Evolutionary conservation across 768 basidiomycete species (phyloP).

Genomic region (Mycena sanguinolenta): DNA sequence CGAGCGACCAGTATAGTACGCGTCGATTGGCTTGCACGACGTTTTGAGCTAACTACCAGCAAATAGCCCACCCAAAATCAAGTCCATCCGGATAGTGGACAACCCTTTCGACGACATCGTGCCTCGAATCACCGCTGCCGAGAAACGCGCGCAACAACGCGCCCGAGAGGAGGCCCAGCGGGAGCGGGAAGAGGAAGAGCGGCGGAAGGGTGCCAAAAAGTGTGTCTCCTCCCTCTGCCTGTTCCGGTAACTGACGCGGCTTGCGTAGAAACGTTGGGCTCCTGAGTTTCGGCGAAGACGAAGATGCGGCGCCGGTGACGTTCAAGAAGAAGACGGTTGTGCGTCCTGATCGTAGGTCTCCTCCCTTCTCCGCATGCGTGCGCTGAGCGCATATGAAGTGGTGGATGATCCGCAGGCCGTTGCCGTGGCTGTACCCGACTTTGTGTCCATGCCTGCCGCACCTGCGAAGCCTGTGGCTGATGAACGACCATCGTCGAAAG

Average conservation of each 20-base stretch:
- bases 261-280: slow-evolving; percentile 84
- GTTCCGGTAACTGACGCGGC: not conserved
- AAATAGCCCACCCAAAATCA: slow-evolving; percentile 93
- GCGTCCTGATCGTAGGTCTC: slow-evolving; percentile 82
- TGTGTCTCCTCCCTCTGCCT: slow-evolving; percentile 50
- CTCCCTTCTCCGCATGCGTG: not conserved
- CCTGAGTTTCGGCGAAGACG: slow-evolving; percentile 87
- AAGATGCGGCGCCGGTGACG: slow-evolving; percentile 64
- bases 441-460: slow-evolving; percentile 45
- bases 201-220: slow-evolving; percentile 90
- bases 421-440: slow-evolving; percentile 53
- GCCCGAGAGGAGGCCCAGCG: slow-evolving; percentile 82
- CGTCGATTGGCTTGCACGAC: slow-evolving; percentile 27
- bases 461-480: slow-evolving; percentile 25
- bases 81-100: slow-evolving; percentile 84
- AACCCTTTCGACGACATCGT: slow-evolving; percentile 97
- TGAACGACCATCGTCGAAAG: slow-evolving; percentile 51
- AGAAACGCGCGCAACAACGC: slow-evolving; percentile 85
- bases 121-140: slow-evolving; percentile 95
- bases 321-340: slow-evolving; percentile 87
- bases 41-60: slow-evolving; percentile 6
- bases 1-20: slow-evolving; percentile 86
- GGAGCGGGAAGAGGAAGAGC: slow-evolving; percentile 82
- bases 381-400: slow-evolving; percentile 43
- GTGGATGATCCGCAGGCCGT: slow-evolving; percentile 51